Conservation (phyloP, 495 filamentous ascomycete species). For the Tetracladium setigerum region DNA sequence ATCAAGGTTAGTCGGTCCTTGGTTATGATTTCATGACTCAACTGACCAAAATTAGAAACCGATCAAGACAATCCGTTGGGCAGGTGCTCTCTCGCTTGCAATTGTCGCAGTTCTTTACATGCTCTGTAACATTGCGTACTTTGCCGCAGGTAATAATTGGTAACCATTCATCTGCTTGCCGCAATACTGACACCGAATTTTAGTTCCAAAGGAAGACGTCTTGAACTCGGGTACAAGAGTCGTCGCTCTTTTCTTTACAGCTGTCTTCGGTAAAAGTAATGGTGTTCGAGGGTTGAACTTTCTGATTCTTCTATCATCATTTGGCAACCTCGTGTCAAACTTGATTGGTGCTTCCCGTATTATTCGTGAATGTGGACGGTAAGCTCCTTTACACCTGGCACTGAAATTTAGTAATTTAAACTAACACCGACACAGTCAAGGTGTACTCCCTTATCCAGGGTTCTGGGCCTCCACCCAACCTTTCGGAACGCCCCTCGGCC, state of each 20-base stretch:
- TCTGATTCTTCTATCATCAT: slow-evolving; percentile 54
- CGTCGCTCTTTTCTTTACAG: slow-evolving; percentile 51
- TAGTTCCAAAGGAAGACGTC: slow-evolving; percentile 46
- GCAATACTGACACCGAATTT: neutral
- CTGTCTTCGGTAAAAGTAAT: slow-evolving; percentile 46
- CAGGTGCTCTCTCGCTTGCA: slow-evolving; percentile 40
- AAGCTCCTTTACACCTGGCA: neutral
- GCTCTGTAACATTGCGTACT: slow-evolving; percentile 55
- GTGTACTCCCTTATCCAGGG: slow-evolving; percentile 52
- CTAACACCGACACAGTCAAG: slow-evolving; percentile 38
- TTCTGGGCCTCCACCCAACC: slow-evolving; percentile 60
- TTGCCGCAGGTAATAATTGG: slow-evolving; percentile 34
- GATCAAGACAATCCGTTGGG: slow-evolving; percentile 46
- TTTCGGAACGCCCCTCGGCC: slow-evolving; percentile 54
- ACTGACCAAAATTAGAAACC: slow-evolving; percentile 37
- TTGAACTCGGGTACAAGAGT: slow-evolving; percentile 43
- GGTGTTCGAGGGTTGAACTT: slow-evolving; percentile 49
- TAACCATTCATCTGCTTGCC: neutral
- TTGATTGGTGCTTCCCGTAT: slow-evolving; percentile 49
- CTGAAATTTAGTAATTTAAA: neutral
- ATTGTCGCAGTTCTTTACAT: slow-evolving; percentile 49
- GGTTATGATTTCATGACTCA: neutral
- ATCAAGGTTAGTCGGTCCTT: slow-evolving; percentile 37
- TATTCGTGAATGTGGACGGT: slow-evolving; percentile 52
- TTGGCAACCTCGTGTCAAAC: slow-evolving; percentile 56